Evolutionary conservation across 331 rosid species (phyloP).

Genomic region (Acacia concinna): DNA sequence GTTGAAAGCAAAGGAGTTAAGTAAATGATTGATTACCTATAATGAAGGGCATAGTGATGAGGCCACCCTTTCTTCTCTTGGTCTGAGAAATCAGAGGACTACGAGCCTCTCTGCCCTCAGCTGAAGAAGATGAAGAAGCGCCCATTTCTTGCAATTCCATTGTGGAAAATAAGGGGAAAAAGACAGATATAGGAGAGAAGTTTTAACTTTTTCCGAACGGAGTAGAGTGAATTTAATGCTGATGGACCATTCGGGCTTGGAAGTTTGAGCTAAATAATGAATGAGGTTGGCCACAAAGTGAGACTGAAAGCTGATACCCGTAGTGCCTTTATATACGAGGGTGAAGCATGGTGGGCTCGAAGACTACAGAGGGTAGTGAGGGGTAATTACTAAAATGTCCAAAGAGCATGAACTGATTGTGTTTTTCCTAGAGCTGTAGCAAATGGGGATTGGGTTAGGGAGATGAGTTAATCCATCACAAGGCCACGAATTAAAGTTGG

Average conservation of each 20-base stretch:
- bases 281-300: background rate
- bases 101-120: background rate
- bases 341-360: too few species aligned
- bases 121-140: constrained; percentile 14
- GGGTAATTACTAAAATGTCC: too few species aligned
- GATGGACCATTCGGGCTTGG: background rate
- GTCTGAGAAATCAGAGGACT: background rate
- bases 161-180: background rate
- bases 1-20: too few species aligned
- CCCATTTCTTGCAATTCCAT: constrained; percentile 27
- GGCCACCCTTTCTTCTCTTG: constrained; percentile 50
- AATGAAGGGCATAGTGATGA: constrained; percentile 69
- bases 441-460: too few species aligned
- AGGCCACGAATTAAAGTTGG: too few species aligned
- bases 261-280: background rate
- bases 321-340: too few species aligned
- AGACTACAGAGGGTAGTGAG: too few species aligned
- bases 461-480: too few species aligned
- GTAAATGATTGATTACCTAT: constrained; percentile 39
- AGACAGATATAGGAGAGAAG: background rate
- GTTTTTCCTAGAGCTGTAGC: too few species aligned
- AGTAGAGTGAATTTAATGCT: background rate
- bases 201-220: background rate
- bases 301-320: background rate
- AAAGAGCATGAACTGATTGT: too few species aligned